Percentiles rank a stretch among this genome's conserved stretches.
These are phyloP conservation scores for Cryptococcus neoformans DNA, from an alignment of 1,284 basidiomycete species.

Conservation along the genomic window DNA sequence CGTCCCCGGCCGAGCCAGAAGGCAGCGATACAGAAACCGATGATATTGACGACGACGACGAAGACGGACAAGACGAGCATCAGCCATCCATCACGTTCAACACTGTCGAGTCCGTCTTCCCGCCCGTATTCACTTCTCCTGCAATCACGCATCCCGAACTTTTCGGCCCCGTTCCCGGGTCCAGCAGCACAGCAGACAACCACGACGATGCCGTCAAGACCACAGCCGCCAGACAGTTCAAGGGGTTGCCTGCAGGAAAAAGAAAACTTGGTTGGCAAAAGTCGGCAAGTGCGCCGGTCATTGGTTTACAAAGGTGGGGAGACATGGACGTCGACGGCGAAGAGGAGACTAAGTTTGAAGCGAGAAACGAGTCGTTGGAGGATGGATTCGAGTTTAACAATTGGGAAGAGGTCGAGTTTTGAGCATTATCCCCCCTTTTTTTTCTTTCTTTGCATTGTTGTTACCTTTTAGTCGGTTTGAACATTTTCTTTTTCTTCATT, in stretches of 20 bases:
- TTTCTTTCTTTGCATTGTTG: neutral
- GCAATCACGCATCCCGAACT: constrained; percentile 33
- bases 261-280: constrained; percentile 23
- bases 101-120: constrained; percentile 30
- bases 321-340: constrained; percentile 29
- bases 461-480: neutral
- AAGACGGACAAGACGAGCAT: neutral
- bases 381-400: constrained; percentile 35
- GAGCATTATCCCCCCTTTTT: neutral
- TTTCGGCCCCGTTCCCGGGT: constrained; percentile 6
- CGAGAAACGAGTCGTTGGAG: constrained; percentile 1
- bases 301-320: constrained; percentile 18
- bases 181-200: neutral
- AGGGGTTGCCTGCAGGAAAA: constrained; percentile 18
- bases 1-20: constrained; percentile 12
- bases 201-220: neutral
- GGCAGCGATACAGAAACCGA: constrained; percentile 19
- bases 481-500: neutral
- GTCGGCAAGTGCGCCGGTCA: constrained; percentile 40
- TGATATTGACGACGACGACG: neutral
- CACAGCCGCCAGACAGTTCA: constrained; percentile 12
- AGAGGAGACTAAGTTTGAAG: neutral
- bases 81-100: constrained; percentile 2
- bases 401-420: constrained; percentile 1
- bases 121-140: constrained; percentile 35